Conservation (phyloP, 2,329 filamentous ascomycete genomes). For the Beauveria scarabaeidicola region DNA sequence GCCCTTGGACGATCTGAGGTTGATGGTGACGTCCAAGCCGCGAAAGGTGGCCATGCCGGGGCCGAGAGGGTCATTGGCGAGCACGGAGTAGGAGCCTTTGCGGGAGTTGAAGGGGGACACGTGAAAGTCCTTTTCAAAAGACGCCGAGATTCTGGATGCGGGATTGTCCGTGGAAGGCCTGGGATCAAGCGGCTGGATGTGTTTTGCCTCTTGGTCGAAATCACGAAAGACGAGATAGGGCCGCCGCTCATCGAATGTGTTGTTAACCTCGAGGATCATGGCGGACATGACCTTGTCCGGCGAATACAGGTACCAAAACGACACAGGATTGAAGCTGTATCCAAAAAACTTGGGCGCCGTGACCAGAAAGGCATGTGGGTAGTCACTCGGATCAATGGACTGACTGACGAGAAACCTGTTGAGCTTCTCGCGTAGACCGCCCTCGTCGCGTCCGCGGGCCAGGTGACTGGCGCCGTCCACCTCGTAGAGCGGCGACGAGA, state of each 20-base stretch:
- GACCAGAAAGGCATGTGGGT: slow-evolving; percentile 61
- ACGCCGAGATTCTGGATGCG: slow-evolving; percentile 20
- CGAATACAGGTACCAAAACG: slow-evolving; percentile 72
- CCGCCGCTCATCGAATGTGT: slow-evolving; percentile 64
- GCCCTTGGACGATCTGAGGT: slow-evolving; percentile 49
- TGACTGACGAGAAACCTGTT: slow-evolving; percentile 46
- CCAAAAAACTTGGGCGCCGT: slow-evolving; percentile 62
- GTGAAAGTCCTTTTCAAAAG: slow-evolving; percentile 65
- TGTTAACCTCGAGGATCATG: slow-evolving; percentile 67
- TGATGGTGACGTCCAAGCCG: slow-evolving; percentile 51
- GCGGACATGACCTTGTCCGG: slow-evolving; percentile 46
- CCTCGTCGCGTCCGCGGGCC: slow-evolving; percentile 38
- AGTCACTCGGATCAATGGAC: slow-evolving; percentile 49
- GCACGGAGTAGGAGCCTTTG: slow-evolving; percentile 45
- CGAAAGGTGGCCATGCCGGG: slow-evolving; percentile 28
- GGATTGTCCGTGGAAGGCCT: slow-evolving; percentile 18
- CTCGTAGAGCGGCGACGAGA: slow-evolving; percentile 44
- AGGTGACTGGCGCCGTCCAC: slow-evolving; percentile 55
- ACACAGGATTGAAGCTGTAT: slow-evolving; percentile 67
- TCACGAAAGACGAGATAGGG: slow-evolving; percentile 23
- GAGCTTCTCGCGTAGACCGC: slow-evolving; percentile 56
- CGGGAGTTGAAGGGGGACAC: slow-evolving; percentile 66
- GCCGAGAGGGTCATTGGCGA: slow-evolving; percentile 37
- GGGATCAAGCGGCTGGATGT: not conserved
- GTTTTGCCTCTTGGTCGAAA: slow-evolving; percentile 17